These are phyloP conservation scores for Trametes maxima DNA, from an alignment of 768 basidiomycete species.

Conservation along the genomic window DNA sequence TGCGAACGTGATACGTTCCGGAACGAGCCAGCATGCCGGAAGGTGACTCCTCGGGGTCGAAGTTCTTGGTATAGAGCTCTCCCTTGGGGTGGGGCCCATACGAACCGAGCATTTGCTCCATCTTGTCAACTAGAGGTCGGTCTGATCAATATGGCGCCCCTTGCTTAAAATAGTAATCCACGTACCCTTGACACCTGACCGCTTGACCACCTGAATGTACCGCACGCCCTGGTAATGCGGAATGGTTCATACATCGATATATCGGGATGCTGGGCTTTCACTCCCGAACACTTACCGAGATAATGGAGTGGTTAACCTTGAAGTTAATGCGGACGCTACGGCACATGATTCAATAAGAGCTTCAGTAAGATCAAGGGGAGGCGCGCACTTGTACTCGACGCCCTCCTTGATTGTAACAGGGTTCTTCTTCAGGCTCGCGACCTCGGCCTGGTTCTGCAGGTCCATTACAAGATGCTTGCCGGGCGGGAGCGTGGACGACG, in stretches of 20 bases:
- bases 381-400: constrained; percentile 80
- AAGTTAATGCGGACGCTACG: constrained; percentile 77
- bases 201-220: constrained; percentile 90
- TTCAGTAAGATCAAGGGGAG: background rate
- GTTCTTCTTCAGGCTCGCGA: constrained; percentile 71
- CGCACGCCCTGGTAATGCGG: constrained; percentile 59
- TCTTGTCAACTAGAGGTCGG: constrained; percentile 72
- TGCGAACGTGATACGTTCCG: constrained; percentile 76
- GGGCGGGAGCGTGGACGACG: constrained; percentile 66
- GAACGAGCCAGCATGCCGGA: constrained; percentile 84
- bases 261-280: background rate
- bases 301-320: constrained; percentile 89
- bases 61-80: constrained; percentile 72
- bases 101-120: constrained; percentile 94
- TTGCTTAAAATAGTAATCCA: constrained; percentile 8
- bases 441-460: constrained; percentile 50
- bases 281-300: constrained; percentile 54
- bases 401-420: constrained; percentile 83
- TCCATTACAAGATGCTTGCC: constrained; percentile 67
- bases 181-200: constrained; percentile 70
- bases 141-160: background rate
- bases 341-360: constrained; percentile 5
- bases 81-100: constrained; percentile 76
- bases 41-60: constrained; percentile 65
- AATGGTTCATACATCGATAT: constrained; percentile 25